Percentiles rank a stretch among this genome's conserved stretches.
These are phyloP conservation scores for Ophiocordyceps camponoti-rufipedis DNA, from an alignment of 2,329 filamentous ascomycete species.

Conservation along the genomic window DNA sequence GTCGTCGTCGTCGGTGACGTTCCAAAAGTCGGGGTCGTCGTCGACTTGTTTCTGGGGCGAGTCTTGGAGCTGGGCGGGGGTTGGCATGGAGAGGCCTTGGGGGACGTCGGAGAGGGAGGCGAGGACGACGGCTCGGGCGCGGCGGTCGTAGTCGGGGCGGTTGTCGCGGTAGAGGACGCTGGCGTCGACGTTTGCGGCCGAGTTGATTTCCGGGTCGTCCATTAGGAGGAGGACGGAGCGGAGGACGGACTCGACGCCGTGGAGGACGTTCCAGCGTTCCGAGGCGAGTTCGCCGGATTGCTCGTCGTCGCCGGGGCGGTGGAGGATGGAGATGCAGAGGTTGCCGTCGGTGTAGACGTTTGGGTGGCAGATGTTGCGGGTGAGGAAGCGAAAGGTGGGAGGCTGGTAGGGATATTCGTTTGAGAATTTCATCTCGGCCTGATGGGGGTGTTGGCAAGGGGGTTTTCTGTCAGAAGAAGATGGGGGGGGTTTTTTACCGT, in stretches of 20 bases:
- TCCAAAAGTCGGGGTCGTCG: slow-evolving; percentile 71
- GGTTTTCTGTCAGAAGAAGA: too few relatives aligned
- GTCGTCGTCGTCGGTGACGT: slow-evolving; percentile 56
- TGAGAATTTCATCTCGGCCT: slow-evolving; percentile 75
- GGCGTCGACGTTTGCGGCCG: slow-evolving; percentile 88
- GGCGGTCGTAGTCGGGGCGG: slow-evolving; percentile 47
- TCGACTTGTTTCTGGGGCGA: slow-evolving; percentile 40
- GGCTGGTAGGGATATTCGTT: slow-evolving; percentile 79
- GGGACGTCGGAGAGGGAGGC: slow-evolving; percentile 67
- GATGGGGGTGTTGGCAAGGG: neutral
- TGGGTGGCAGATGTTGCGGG: slow-evolving; percentile 65
- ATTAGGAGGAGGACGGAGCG: slow-evolving; percentile 83
- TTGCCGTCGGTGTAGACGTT: slow-evolving; percentile 86
- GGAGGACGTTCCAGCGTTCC: slow-evolving; percentile 87
- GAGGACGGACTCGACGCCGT: slow-evolving; percentile 86
- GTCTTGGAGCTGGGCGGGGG: slow-evolving; percentile 42
- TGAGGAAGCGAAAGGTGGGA: slow-evolving; percentile 70
- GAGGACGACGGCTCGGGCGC: slow-evolving; percentile 52
- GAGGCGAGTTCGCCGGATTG: slow-evolving; percentile 81
- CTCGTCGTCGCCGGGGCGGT: slow-evolving; percentile 77
- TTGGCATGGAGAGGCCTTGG: slow-evolving; percentile 64
- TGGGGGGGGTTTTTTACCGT: slow-evolving; percentile 26
- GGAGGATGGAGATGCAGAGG: slow-evolving; percentile 92
- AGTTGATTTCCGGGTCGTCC: slow-evolving; percentile 85
- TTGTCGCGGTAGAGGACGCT: slow-evolving; percentile 68